A percentile compares a stretch with the other conserved stretches of the same genome.
phyloP scores from a whole-genome alignment of 1,284 basidiomycete species.

The Porphyrellus sp. region DNA sequence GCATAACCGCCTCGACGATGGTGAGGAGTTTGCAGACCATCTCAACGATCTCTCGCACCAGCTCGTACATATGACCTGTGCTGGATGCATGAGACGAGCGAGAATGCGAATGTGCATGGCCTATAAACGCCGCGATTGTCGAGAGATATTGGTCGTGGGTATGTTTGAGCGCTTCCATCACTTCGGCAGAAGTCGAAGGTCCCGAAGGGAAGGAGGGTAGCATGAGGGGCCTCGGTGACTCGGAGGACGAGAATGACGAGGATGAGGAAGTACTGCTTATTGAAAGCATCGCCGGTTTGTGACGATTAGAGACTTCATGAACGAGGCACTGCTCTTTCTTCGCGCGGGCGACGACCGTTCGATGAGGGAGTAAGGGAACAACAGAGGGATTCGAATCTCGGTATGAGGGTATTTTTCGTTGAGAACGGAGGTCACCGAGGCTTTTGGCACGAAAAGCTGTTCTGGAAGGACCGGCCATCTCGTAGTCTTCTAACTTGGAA shows the following conservation, averaged over 20 bases:
- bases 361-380: constrained; percentile 37
- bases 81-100: constrained; percentile 85
- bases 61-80: constrained; percentile 90
- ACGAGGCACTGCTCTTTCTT: constrained; percentile 36
- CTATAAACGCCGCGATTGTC: constrained; percentile 95
- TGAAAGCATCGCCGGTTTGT: constrained; percentile 48
- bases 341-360: constrained; percentile 23
- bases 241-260: constrained; percentile 53
- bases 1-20: constrained; percentile 88
- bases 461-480: constrained; percentile 30
- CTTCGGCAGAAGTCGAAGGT: constrained; percentile 60
- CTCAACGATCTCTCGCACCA: constrained; percentile 91
- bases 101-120: constrained; percentile 92
- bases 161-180: constrained; percentile 65
- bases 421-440: constrained; percentile 50
- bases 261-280: constrained; percentile 67
- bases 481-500: constrained; percentile 20
- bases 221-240: constrained; percentile 40
- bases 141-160: constrained; percentile 90
- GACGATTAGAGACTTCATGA: constrained; percentile 34
- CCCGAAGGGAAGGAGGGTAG: constrained; percentile 66
- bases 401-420: constrained; percentile 28
- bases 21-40: constrained; percentile 87
- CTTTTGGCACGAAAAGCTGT: constrained; percentile 49
- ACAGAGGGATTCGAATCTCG: constrained; percentile 34